These are phyloP conservation scores for Volvox africanus DNA, from an alignment of 139 green algal genomes.

Conservation along the genomic window DNA sequence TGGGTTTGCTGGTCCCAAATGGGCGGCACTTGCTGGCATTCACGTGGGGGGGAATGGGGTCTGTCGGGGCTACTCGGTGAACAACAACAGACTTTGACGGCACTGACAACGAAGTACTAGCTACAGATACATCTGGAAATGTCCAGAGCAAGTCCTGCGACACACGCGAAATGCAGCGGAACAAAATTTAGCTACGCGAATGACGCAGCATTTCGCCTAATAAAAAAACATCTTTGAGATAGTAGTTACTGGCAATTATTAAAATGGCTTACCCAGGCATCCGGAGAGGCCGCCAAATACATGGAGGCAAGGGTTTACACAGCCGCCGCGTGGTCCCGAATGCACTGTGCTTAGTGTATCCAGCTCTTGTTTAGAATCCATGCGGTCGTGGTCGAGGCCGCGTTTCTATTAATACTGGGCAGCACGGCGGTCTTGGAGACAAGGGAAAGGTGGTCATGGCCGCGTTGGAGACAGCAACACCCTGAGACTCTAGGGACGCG, in stretches of 20 bases:
- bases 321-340: slow-evolving; percentile 15
- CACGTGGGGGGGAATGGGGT: not conserved
- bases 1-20: too few relatives aligned
- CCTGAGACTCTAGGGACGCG: not conserved
- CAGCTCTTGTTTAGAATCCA: not conserved
- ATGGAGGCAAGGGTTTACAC: not conserved
- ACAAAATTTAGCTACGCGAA: not conserved
- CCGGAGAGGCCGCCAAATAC: not conserved
- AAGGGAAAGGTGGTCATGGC: not conserved
- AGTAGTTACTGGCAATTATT: not conserved
- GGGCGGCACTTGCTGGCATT: not conserved
- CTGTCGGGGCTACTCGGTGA: not conserved
- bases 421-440: not conserved
- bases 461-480: not conserved
- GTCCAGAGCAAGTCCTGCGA: slow-evolving; percentile 15
- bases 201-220: too few relatives aligned
- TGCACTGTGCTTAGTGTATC: not conserved
- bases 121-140: not conserved
- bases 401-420: slow-evolving; percentile 15
- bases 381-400: slow-evolving; percentile 33
- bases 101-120: not conserved
- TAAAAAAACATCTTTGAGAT: too few relatives aligned
- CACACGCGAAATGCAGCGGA: not conserved
- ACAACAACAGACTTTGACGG: not conserved
- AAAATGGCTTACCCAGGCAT: slow-evolving; percentile 23